Percentiles rank a stretch among this genome's conserved stretches.
phyloP scores from a whole-genome alignment of 208 protist genomes.

The Naegleria fowleri region DNA sequence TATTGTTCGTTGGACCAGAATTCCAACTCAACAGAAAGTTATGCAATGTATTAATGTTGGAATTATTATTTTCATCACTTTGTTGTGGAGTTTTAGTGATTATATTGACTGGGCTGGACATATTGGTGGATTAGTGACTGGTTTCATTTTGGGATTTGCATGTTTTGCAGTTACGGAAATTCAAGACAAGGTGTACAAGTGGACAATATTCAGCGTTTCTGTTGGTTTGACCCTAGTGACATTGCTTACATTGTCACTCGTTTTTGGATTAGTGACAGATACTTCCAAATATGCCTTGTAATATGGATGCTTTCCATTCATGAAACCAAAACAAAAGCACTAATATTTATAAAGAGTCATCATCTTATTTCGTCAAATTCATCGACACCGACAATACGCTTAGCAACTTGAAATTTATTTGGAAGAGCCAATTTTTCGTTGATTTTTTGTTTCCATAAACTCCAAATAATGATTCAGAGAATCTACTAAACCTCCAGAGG shows the following conservation, averaged over 20 bases:
- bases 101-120: neutral
- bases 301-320: too few relatives aligned
- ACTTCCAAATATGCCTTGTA: neutral
- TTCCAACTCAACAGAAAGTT: neutral
- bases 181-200: neutral
- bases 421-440: too few relatives aligned
- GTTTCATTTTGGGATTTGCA: neutral
- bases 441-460: too few relatives aligned
- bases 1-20: neutral
- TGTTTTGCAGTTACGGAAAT: neutral
- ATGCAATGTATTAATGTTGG: neutral
- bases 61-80: neutral
- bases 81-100: neutral
- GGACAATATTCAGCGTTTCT: neutral
- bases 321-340: too few relatives aligned
- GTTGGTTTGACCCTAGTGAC: neutral
- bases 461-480: neutral
- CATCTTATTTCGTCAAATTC: too few relatives aligned
- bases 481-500: neutral
- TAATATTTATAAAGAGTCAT: too few relatives aligned
- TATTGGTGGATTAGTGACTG: constrained; percentile 5
- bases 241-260: neutral
- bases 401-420: too few relatives aligned
- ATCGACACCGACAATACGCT: too few relatives aligned
- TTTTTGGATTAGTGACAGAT: neutral